Conservation (phyloP, 176 grass and related monocot genomes). For the Secale cereale region DNA sequence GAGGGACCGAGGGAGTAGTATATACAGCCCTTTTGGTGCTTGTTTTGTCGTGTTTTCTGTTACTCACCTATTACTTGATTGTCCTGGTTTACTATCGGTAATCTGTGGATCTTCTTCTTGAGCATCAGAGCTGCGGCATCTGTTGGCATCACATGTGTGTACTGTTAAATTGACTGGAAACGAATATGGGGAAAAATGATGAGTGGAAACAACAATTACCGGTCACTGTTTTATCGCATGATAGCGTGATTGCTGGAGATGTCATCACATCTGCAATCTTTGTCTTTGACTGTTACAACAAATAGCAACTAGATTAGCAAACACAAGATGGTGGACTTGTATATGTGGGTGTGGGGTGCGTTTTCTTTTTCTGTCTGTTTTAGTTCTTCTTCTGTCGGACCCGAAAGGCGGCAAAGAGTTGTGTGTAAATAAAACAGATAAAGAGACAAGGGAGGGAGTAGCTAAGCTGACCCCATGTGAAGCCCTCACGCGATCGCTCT, state of each 20-base stretch:
- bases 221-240: slow-evolving; percentile 69
- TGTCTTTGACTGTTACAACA: slow-evolving; percentile 55
- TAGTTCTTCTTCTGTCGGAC: background rate
- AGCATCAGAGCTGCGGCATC: slow-evolving; percentile 94
- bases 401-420: background rate
- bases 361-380: background rate
- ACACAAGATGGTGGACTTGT: background rate
- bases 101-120: slow-evolving; percentile 81
- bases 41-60: background rate
- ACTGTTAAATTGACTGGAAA: slow-evolving; percentile 10
- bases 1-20: background rate
- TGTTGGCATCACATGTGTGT: slow-evolving; percentile 32
- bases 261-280: slow-evolving; percentile 75
- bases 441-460: background rate
- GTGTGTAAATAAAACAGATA: background rate
- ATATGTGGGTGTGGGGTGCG: background rate
- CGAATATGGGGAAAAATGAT: background rate
- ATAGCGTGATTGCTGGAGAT: slow-evolving; percentile 76
- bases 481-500: slow-evolving; percentile 58
- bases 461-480: slow-evolving; percentile 56
- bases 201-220: slow-evolving; percentile 42
- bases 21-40: background rate
- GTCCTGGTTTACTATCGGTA: slow-evolving; percentile 76
- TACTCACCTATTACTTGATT: slow-evolving; percentile 74
- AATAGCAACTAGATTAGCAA: slow-evolving; percentile 6